Evolutionary conservation across 257 asterid species (phyloP), one percentile per base, ranked within the genome.

Genomic region (Verbascum thapsus): DNA sequence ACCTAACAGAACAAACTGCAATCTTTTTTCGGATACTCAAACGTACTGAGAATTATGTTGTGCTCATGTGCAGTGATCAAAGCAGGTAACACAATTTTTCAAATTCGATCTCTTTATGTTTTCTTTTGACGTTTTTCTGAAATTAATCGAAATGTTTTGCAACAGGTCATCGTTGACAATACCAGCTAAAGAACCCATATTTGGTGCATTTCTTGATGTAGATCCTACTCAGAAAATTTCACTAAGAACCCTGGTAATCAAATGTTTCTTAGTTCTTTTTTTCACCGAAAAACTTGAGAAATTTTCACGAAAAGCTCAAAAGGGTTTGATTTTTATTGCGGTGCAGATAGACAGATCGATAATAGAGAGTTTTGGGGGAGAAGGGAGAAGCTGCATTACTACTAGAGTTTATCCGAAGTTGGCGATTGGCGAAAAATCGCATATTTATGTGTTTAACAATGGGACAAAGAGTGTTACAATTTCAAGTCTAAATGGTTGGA

Each of bases 41-140:
- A 61, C 58, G 47, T 7, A 8, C 58, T 6, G 68, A 12, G 42
- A 78, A 67, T 48, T 59, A 53, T 53, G 76, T 73, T 11, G 85
- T 75, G 59, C 77, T 83, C 44, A 78, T 83, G 84, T 79, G 87
- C 44, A 73, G 74, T 58, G 87, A 83, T 54, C 90, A 78, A 61
- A 76, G 79, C 79, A 80, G 83, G 90, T 78, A 62, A 4, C n/a
- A 40, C 8, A 0, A 17, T 44, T 56, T 45, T 20, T 55, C 2
- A 15, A 1, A 8, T 37, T 20, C 20, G 32, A 20, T 8, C 11
- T 37, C 10, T 55, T 2, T 13, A 32, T 35, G 6, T 54, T n/a
- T 22, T n/a, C n/a, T n/a, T 7, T 50, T 12, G 44, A 49, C 11
- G 2, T 26, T 26, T 26, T 26, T 26, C 5, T 51, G 15, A 2